These are phyloP conservation scores for Karstenula rhodostoma DNA, from an alignment of 2,329 filamentous ascomycete genomes.

Conservation along the genomic window DNA sequence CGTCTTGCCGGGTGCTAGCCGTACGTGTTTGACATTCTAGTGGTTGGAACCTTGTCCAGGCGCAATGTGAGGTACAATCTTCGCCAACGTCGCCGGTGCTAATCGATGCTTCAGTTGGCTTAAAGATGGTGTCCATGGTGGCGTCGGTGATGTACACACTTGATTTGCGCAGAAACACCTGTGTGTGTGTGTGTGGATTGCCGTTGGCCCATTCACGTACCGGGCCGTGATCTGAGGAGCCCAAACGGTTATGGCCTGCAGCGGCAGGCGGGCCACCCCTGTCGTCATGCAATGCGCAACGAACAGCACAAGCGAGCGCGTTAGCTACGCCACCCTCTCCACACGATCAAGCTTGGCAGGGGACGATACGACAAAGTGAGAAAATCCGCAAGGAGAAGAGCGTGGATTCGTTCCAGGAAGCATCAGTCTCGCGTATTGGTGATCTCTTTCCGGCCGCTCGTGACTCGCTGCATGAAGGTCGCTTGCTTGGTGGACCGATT, in stretches of 20 bases:
- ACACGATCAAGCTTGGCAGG: constrained; percentile 41
- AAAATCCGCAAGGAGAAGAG: constrained; percentile 19
- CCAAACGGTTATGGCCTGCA: not conserved
- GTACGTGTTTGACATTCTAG: constrained; percentile 29
- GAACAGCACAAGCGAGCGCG: constrained; percentile 37
- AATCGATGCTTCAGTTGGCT: not conserved
- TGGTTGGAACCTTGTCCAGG: constrained; percentile 22
- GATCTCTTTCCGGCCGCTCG: constrained; percentile 1
- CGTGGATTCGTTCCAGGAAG: not conserved
- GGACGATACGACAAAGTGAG: constrained; percentile 21
- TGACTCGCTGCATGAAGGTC: constrained; percentile 8
- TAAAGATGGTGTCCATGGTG: not conserved
- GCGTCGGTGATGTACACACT: not conserved
- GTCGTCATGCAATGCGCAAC: constrained; percentile 11
- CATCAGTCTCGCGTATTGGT: not conserved
- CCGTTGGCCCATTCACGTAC: not conserved
- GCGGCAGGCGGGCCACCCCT: constrained; percentile 23
- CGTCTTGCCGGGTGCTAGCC: constrained; percentile 32
- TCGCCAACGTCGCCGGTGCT: constrained; percentile 7
- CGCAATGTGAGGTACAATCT: constrained; percentile 4
- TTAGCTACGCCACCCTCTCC: constrained; percentile 23
- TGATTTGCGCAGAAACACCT: not conserved
- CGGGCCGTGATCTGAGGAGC: not conserved
- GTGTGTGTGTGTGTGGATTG: not conserved
- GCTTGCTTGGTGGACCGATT: not conserved